Base-by-base conservation (phyloP, 371 early-diverging fungal genomes). In the Apophysomyces variabilis region DNA sequence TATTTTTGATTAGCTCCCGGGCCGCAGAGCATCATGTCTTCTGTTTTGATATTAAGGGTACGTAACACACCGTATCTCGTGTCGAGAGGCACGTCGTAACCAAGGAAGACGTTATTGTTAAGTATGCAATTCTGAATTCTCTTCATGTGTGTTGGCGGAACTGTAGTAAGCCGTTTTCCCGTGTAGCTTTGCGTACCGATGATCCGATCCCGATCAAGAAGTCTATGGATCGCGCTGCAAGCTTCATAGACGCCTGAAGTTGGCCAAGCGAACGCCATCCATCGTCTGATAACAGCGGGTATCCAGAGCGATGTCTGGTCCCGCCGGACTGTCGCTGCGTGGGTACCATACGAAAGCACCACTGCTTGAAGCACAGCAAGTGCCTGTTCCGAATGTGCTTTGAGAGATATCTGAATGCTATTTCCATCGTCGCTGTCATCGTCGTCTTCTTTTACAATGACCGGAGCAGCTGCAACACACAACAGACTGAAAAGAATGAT, bases 401-500 rank as follows among this genome's bases (percentile, higher is more conserved):
- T 89, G 18, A 93, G 94, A 46, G 65, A 98, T 79, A 18, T 95
- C 4, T 21, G 21, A 21, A 4, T 9, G 54, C 21, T 21, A 21
- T 50, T 9, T 16, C 16, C 47, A n/a, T 47, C 54, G 54, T 50
- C 16, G 13, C 13, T 13, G 13, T 41, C 54, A 50, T 50, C 54
- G 21, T 50, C 47, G 14, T 43, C 46, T 13, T 45, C 8, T 45
- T 5, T 4, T 21, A 50, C 54, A 21, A 50, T 7, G 32, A 41
- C 41, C 11, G 54, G 54, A 16, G 54, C 54, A 50, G 54, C 54
- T 4, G 54, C 13, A 26, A 50, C 54, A 21, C 1, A 50, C 5
- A 50, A 1, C 9, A 21, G 9, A 7, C 16, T 21, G 4, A 50
- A 50, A 18, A 50, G 21, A 3, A 50, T n/a, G 21, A 18, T 16